These are phyloP conservation scores for Fusarium xylarioides DNA, from an alignment of 2,329 filamentous ascomycete species.

Conservation along the genomic window DNA sequence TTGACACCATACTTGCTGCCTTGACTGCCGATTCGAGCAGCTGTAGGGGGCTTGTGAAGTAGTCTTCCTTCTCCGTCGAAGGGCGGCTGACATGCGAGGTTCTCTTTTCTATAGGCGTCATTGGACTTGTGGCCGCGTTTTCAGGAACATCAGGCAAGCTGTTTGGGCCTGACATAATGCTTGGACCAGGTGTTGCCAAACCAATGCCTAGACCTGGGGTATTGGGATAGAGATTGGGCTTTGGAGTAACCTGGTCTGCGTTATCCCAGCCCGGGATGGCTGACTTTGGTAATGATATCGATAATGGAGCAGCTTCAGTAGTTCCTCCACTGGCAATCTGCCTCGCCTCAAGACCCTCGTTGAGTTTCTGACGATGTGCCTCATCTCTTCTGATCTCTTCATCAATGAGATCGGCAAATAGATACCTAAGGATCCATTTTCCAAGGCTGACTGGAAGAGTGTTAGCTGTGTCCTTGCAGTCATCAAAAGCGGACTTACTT, in stretches of 20 bases:
- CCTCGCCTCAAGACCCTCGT: slow-evolving; percentile 69
- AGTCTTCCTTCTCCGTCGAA: slow-evolving; percentile 76
- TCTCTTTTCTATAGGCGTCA: slow-evolving; percentile 63
- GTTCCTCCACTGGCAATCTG: slow-evolving; percentile 52
- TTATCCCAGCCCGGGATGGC: slow-evolving; percentile 49
- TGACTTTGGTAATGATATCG: slow-evolving; percentile 59
- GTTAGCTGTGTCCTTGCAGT: slow-evolving; percentile 36
- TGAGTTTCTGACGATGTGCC: slow-evolving; percentile 72
- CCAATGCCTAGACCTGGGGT: slow-evolving; percentile 84
- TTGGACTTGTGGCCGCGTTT: slow-evolving; percentile 53
- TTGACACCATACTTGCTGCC: slow-evolving; percentile 57
- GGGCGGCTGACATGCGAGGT: slow-evolving; percentile 65
- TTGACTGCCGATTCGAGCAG: slow-evolving; percentile 59
- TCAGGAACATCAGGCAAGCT: slow-evolving; percentile 60
- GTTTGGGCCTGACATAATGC: slow-evolving; percentile 36
- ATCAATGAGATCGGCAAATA: slow-evolving; percentile 89
- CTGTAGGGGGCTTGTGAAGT: slow-evolving; percentile 74
- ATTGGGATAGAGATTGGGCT: slow-evolving; percentile 71
- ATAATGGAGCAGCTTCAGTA: slow-evolving; percentile 66
- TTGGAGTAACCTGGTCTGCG: slow-evolving; percentile 63
- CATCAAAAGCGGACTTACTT: slow-evolving; percentile 65
- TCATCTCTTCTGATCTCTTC: slow-evolving; percentile 89
- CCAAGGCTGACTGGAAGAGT: slow-evolving; percentile 82
- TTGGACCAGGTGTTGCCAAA: slow-evolving; percentile 71
- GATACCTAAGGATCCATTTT: slow-evolving; percentile 93